These are phyloP conservation scores for Chalciporus pseudorubinellus DNA, from an alignment of 768 basidiomycete genomes.

Conservation along the genomic window DNA sequence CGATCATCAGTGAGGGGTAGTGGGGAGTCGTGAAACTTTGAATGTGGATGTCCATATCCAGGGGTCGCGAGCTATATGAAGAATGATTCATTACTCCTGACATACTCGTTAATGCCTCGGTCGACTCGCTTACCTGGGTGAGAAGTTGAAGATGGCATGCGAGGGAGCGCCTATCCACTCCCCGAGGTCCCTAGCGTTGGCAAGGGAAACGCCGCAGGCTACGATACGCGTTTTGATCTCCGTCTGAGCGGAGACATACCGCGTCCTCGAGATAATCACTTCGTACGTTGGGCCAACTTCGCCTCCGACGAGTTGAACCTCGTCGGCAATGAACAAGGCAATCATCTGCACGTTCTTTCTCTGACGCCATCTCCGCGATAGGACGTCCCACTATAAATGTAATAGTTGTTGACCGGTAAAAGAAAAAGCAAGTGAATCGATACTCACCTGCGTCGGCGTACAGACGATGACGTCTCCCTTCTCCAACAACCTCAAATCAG, in stretches of 20 bases:
- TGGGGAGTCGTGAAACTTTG: slow-evolving; percentile 97
- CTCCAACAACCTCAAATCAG: slow-evolving; percentile 85
- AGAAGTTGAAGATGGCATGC: slow-evolving; percentile 97
- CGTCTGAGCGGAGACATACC: slow-evolving; percentile 93
- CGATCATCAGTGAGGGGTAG: slow-evolving; percentile 97
- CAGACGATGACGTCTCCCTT: slow-evolving; percentile 93
- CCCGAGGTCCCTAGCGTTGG: slow-evolving; percentile 92
- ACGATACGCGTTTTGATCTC: slow-evolving; percentile 92
- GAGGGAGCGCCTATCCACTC: slow-evolving; percentile 97
- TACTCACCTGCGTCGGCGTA: slow-evolving; percentile 81
- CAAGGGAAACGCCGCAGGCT: slow-evolving; percentile 90
- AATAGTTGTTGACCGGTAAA: neutral
- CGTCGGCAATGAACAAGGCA: slow-evolving; percentile 90
- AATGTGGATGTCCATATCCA: slow-evolving; percentile 96
- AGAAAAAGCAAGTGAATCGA: neutral
- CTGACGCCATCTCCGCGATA: slow-evolving; percentile 94
- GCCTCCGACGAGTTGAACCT: slow-evolving; percentile 92
- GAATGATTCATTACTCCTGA: slow-evolving; percentile 9
- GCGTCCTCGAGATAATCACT: slow-evolving; percentile 92
- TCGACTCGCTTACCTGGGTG: slow-evolving; percentile 63
- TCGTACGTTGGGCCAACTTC: slow-evolving; percentile 97
- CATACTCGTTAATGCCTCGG: neutral
- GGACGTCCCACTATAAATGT: slow-evolving; percentile 78
- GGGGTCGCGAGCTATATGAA: slow-evolving; percentile 75
- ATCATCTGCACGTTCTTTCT: slow-evolving; percentile 95